These are phyloP conservation scores for Metrosideros polymorpha DNA, from an alignment of 441 rosid species.

Conservation along the genomic window DNA sequence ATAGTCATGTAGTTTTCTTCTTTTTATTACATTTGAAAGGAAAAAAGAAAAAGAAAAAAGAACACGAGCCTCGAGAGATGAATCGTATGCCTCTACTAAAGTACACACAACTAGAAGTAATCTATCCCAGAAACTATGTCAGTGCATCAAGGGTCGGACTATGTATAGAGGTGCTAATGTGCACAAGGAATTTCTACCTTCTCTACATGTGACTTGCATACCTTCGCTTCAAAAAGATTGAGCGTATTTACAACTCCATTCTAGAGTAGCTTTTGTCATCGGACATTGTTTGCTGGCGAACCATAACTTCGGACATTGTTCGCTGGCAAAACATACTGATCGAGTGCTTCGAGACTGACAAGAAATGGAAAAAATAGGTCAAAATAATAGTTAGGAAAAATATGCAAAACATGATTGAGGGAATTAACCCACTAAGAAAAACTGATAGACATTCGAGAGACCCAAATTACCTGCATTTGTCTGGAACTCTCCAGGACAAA, in stretches of 20 bases:
- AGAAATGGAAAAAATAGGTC: background rate
- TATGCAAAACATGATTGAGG: background rate
- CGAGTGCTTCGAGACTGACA: constrained; percentile 42
- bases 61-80: background rate
- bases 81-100: background rate
- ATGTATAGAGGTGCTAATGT: background rate
- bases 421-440: background rate
- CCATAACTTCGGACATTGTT: constrained; percentile 5
- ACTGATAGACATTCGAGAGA: background rate
- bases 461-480: constrained; percentile 57
- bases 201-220: background rate
- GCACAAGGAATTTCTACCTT: background rate
- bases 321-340: constrained; percentile 4
- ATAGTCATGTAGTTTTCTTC: background rate
- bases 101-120: background rate
- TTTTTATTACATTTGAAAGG: background rate
- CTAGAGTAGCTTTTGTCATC: background rate
- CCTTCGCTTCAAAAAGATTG: background rate
- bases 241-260: background rate
- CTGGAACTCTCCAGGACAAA: constrained; percentile 65
- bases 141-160: background rate
- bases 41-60: too few species aligned
- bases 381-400: background rate
- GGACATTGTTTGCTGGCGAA: constrained; percentile 4
- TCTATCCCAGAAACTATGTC: background rate